Evolutionary conservation across 805 yeast species (phyloP), one percentile per base, ranked within the genome.

Genomic region (Jamesozyma rosinii): DNA sequence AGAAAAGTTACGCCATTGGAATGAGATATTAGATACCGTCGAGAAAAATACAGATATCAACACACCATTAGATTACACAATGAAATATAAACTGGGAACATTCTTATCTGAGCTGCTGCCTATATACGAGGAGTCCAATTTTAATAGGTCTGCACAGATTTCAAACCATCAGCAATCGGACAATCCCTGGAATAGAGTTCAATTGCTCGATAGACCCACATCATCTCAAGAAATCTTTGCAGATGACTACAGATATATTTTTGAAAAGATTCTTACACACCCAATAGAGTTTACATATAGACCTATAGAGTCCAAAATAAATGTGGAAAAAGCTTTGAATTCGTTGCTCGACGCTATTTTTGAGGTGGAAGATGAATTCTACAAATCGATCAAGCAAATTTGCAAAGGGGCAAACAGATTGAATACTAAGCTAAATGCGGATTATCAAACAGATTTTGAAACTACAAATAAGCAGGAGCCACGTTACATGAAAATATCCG

Each of bases 1-100:
- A 9, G 59, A 55, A 38, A 48, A 52, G 27, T 42, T 60, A n/a
- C 60, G 63, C 32, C 57, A 56, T 35, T 54, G 64, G 58, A 60
- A 61, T 39, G 57, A 46, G 9, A 33, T 55, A 13, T 41, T 61
- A 15, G 38, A 46, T 14, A 43, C 36, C 3, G 40, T 57, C 3
- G 47, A 50, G 3, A 48, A 47, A 13, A 55, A 59, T 35, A 44
- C 53, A 10, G 46, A 46, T 19, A 43, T 59, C n/a, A 52, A 52
- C 32, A 57, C 63, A 4, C 57, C 57, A 11, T 17, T 33, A 14
- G 56, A 53, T 38, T 59, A 51, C 40, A 43, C 49, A 29, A 50
- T 61, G 55, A 51, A 48, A 37, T 51, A 42, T 24, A 57, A 54
- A 37, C 34, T 58, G 10, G 52, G 46, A 27, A 54, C 53, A 21